Conservation (phyloP, 768 basidiomycete species). For the Suillus variegatus region DNA sequence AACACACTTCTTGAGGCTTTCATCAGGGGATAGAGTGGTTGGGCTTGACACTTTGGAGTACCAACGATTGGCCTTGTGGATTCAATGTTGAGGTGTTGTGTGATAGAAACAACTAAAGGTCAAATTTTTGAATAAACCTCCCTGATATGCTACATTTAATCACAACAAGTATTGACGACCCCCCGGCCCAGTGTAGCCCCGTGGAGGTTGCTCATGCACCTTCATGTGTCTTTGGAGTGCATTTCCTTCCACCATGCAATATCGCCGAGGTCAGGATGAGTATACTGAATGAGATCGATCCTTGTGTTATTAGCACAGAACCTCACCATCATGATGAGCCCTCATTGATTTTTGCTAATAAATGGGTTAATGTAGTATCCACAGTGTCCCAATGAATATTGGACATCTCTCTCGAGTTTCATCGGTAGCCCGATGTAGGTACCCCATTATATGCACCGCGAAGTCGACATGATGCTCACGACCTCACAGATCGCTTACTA, state of each 20-base stretch:
- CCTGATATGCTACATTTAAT: neutral
- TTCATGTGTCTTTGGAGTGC: neutral
- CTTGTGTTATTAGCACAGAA: neutral
- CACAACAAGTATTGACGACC: neutral
- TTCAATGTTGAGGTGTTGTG: neutral
- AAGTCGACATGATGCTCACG: neutral
- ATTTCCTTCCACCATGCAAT: neutral
- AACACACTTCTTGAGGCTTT: neutral
- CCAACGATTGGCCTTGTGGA: neutral
- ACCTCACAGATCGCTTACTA: neutral
- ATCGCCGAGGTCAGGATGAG: neutral
- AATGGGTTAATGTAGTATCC: neutral
- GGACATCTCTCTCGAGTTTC: neutral
- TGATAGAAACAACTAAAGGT: neutral
- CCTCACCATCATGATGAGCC: neutral
- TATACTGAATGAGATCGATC: neutral
- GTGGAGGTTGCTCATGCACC: neutral
- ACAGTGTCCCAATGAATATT: neutral
- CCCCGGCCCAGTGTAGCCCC: neutral
- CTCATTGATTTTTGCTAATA: neutral
- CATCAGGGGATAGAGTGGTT: neutral
- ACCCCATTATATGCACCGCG: neutral
- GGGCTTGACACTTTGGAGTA: neutral
- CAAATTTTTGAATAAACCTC: neutral
- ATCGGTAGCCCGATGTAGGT: neutral